phyloP scores from a whole-genome alignment of 2,329 filamentous ascomycete species.

The Penicillium sp. region DNA sequence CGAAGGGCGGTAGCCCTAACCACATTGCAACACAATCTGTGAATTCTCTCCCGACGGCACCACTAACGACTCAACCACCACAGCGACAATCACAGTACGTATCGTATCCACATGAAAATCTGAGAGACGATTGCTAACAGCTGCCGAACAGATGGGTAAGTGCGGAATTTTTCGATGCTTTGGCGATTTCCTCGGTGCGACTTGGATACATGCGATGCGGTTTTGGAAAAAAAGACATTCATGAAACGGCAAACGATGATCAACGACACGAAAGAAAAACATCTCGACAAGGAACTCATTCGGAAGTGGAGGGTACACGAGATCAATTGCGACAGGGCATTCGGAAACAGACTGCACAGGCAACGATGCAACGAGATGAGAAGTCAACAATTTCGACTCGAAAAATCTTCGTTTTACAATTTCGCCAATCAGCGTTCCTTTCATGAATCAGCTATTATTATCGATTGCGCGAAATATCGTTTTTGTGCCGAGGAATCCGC shows the following conservation, averaged over 20 bases:
- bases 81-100: slow-evolving; percentile 50
- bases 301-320: not conserved
- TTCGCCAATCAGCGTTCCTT: slow-evolving; percentile 4
- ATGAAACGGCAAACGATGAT: slow-evolving; percentile 9
- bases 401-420: slow-evolving; percentile 10
- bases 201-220: slow-evolving; percentile 26
- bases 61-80: slow-evolving; percentile 40
- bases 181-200: slow-evolving; percentile 26
- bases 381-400: not conserved
- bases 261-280: slow-evolving; percentile 1
- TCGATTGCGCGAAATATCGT: slow-evolving; percentile 15
- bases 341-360: slow-evolving; percentile 1
- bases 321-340: not conserved
- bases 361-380: no score
- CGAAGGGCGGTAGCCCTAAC: slow-evolving; percentile 42
- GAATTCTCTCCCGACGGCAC: slow-evolving; percentile 31
- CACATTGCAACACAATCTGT: slow-evolving; percentile 39
- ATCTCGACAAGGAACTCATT: no score
- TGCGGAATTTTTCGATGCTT: slow-evolving; percentile 25
- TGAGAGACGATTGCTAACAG: slow-evolving; percentile 23
- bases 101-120: slow-evolving; percentile 11
- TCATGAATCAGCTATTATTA: slow-evolving; percentile 4
- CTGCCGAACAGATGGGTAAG: slow-evolving; percentile 56
- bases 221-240: slow-evolving; percentile 16
- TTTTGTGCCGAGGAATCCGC: slow-evolving; percentile 5